A percentile compares a stretch with the other conserved stretches of the same genome.
Evolutionary conservation across 2,329 filamentous ascomycete genomes (phyloP).

Genomic region (Penicillium sp.): DNA sequence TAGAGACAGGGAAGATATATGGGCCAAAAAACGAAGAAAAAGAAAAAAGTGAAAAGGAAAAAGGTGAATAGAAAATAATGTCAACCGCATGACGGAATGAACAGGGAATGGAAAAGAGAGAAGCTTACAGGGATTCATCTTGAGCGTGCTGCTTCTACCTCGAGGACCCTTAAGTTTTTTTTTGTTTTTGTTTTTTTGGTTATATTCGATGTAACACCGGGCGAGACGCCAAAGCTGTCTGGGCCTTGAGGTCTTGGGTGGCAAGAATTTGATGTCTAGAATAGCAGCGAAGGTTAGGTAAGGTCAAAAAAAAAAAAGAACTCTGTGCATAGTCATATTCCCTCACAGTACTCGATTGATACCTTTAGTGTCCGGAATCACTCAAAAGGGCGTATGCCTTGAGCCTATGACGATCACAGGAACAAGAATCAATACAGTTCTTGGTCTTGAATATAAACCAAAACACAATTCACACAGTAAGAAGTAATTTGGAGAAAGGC

Average conservation of each 20-base stretch:
- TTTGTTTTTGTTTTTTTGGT: neutral
- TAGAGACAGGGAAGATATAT: constrained; percentile 10
- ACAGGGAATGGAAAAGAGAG: constrained; percentile 1
- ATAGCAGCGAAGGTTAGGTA: constrained; percentile 14
- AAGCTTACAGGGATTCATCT: constrained; percentile 26
- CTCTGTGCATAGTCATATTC: neutral
- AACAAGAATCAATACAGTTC: neutral
- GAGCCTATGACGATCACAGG: neutral
- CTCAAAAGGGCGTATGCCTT: neutral
- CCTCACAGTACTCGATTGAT: constrained; percentile 13
- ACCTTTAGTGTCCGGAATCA: neutral
- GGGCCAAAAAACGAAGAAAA: constrained; percentile 7
- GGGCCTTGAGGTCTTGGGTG: constrained; percentile 18
- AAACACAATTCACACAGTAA: neutral
- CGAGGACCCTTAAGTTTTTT: constrained; percentile 20
- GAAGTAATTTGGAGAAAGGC: neutral
- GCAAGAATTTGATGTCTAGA: constrained; percentile 17
- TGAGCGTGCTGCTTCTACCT: constrained; percentile 22
- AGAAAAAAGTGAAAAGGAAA: constrained; percentile 10
- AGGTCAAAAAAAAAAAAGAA: neutral
- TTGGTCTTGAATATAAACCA: neutral
- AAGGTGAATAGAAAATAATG: neutral
- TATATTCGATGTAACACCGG: constrained; percentile 23
- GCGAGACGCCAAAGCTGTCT: constrained; percentile 21
- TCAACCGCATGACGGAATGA: constrained; percentile 9